Conservation (phyloP, 768 basidiomycete species). For the Pulveroboletus sp. region DNA sequence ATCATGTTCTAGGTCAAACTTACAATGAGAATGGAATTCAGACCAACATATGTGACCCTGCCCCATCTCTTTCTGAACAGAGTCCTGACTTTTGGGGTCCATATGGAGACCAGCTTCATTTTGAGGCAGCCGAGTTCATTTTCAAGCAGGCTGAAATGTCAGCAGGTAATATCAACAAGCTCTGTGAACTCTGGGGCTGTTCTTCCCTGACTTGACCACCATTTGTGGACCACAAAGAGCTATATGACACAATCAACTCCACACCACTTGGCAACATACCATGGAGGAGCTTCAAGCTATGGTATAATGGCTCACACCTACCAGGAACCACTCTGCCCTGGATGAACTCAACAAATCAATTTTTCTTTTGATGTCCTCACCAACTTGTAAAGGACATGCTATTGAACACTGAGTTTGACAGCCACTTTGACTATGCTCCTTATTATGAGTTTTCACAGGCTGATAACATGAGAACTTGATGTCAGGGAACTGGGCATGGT, state of each 20-base stretch:
- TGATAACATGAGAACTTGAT: no score
- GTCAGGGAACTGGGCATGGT: no score
- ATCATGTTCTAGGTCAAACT: neutral
- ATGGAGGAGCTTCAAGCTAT: conserved; percentile 4
- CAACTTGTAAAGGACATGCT: conserved; percentile 4
- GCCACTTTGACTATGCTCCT: no score
- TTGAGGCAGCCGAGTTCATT: neutral
- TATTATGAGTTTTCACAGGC: no score
- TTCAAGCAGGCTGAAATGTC: neutral
- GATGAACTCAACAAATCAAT: neutral
- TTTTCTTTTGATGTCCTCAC: conserved; percentile 24
- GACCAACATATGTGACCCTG: neutral
- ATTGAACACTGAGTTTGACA: neutral
- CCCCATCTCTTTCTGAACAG: neutral
- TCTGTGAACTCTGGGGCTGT: neutral
- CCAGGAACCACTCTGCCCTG: neutral
- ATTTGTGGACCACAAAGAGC: neutral
- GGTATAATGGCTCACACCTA: conserved; percentile 20
- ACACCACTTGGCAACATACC: neutral
- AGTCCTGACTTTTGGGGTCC: neutral
- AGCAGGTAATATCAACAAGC: neutral
- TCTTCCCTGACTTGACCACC: neutral
- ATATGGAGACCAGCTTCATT: neutral
- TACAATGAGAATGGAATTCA: no score
- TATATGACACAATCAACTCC: neutral